These are phyloP conservation scores for Blastobotrys mokoenaii DNA, from an alignment of 805 yeast species.

Conservation along the genomic window DNA sequence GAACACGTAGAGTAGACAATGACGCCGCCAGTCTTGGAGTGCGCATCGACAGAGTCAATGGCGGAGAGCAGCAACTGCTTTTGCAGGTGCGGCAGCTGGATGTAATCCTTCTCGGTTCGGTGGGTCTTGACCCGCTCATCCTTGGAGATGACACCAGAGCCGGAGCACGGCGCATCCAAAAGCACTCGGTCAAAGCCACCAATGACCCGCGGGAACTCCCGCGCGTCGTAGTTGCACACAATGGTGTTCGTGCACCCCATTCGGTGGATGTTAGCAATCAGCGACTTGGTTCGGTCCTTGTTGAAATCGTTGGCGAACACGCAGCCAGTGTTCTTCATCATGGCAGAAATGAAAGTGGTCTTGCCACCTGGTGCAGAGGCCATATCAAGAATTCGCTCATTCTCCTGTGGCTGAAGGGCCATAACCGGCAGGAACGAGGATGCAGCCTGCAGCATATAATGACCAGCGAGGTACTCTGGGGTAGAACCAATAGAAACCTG, in stretches of 20 bases:
- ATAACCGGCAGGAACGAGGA: slow-evolving; percentile 95
- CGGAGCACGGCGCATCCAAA: slow-evolving; percentile 98
- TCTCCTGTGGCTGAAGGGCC: slow-evolving; percentile 96
- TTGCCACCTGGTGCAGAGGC: slow-evolving; percentile 99
- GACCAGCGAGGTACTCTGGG: slow-evolving; percentile 97
- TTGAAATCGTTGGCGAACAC: slow-evolving; percentile 96
- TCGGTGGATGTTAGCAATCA: slow-evolving; percentile 96
- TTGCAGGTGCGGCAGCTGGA: slow-evolving; percentile 93
- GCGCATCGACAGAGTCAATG: slow-evolving; percentile 93
- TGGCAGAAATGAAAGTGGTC: slow-evolving; percentile 86
- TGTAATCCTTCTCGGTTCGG: slow-evolving; percentile 93
- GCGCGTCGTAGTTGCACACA: slow-evolving; percentile 95
- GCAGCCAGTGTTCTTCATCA: slow-evolving; percentile 97
- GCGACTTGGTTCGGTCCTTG: slow-evolving; percentile 90
- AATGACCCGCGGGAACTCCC: slow-evolving; percentile 95
- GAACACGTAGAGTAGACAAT: slow-evolving; percentile 98
- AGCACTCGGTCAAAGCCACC: slow-evolving; percentile 96
- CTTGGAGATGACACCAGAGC: slow-evolving; percentile 98
- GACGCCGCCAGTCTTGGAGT: slow-evolving; percentile 84
- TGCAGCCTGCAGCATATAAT: slow-evolving; percentile 96
- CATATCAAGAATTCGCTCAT: slow-evolving; percentile 94
- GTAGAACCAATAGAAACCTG: slow-evolving; percentile 99
- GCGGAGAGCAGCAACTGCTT: slow-evolving; percentile 90
- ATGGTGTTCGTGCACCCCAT: slow-evolving; percentile 93
- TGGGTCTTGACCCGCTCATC: slow-evolving; percentile 90